These are phyloP conservation scores for Xylaria sp. DNA, from an alignment of 495 filamentous ascomycete species.

Conservation along the genomic window DNA sequence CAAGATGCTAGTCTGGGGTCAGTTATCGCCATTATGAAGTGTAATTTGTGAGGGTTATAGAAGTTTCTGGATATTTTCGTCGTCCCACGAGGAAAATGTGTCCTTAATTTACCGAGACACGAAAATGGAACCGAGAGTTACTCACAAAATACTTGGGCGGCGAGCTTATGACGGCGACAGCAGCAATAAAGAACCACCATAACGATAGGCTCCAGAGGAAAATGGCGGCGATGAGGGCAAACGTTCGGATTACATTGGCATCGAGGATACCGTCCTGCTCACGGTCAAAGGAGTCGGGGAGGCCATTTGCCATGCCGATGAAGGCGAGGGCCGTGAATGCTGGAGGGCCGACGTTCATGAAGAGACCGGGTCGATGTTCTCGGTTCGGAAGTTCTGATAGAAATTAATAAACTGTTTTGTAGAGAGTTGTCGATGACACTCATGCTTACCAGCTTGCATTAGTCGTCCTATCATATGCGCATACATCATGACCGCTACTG, in stretches of 20 bases:
- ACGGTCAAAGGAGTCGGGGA: conserved; percentile 46
- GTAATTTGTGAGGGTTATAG: neutral
- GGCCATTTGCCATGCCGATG: conserved; percentile 65
- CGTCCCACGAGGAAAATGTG: too few relatives aligned
- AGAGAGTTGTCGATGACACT: neutral
- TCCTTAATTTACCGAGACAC: neutral
- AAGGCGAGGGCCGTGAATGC: conserved; percentile 73
- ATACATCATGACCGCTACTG: conserved; percentile 60
- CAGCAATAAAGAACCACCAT: conserved; percentile 73
- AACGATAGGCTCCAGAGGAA: conserved; percentile 74
- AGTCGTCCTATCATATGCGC: conserved; percentile 65
- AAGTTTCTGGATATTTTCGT: too few relatives aligned
- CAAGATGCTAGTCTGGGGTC: conserved; percentile 43
- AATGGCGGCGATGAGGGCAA: conserved; percentile 61
- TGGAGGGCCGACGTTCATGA: conserved; percentile 74
- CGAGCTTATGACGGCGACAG: conserved; percentile 58
- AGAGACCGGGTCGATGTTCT: conserved; percentile 67
- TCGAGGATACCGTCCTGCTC: conserved; percentile 37
- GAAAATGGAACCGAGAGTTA: neutral
- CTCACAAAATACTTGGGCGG: conserved; percentile 54
- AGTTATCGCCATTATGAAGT: neutral
- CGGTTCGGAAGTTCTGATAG: conserved; percentile 52
- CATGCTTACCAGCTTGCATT: conserved; percentile 63
- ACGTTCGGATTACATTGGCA: conserved; percentile 54
- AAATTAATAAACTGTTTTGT: neutral